phyloP scores from a whole-genome alignment of 2,329 filamentous ascomycete species.

The Colletotrichum sojae region DNA sequence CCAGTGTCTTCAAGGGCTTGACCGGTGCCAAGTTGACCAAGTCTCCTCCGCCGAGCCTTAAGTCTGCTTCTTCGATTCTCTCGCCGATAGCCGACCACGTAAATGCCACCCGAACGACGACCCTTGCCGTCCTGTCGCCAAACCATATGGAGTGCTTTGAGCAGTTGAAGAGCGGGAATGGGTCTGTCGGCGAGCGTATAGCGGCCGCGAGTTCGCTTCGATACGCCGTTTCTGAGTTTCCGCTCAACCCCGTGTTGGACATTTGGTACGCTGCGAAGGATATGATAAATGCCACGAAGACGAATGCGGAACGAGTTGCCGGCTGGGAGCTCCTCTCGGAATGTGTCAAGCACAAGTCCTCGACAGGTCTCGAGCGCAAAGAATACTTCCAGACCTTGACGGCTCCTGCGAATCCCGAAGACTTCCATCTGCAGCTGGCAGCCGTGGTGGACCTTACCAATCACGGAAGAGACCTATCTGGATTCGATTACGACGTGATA shows the following conservation, averaged over 20 bases:
- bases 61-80: conserved; percentile 53
- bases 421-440: conserved; percentile 77
- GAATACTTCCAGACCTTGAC: conserved; percentile 76
- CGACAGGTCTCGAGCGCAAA: conserved; percentile 76
- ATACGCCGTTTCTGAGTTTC: conserved; percentile 70
- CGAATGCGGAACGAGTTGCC: conserved; percentile 67
- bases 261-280: conserved; percentile 79
- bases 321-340: conserved; percentile 77
- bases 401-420: conserved; percentile 68
- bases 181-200: conserved; percentile 66
- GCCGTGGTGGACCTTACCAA: conserved; percentile 74
- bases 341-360: conserved; percentile 73
- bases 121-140: conserved; percentile 61
- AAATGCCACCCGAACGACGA: conserved; percentile 56
- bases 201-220: conserved; percentile 71
- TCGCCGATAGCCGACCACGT: conserved; percentile 61
- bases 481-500: conserved; percentile 77
- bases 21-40: conserved; percentile 69
- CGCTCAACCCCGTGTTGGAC: conserved; percentile 70
- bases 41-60: conserved; percentile 60
- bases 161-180: conserved; percentile 62
- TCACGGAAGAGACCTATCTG: conserved; percentile 72
- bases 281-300: conserved; percentile 71
- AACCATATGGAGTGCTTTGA: conserved; percentile 69
- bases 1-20: conserved; percentile 75